Base-by-base conservation (phyloP, 2,329 filamentous ascomycete species). In the Cryphonectria nitschkei region DNA sequence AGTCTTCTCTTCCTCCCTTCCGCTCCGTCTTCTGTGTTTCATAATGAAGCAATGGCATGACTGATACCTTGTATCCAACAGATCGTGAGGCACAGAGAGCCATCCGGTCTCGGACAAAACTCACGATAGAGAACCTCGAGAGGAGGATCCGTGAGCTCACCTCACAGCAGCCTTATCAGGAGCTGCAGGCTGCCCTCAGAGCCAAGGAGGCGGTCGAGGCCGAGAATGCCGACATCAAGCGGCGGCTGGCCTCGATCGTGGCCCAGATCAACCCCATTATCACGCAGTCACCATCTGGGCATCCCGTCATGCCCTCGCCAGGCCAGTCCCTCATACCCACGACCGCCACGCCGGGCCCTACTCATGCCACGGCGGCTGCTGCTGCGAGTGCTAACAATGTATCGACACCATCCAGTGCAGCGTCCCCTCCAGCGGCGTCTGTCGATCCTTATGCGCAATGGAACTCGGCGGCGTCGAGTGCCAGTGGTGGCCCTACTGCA, bases 31-130 rank as follows among this genome's bases (percentile, higher is more conserved):
- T 26, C 39, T 19, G 34, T 8, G 43, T 41, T 50, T n/a, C n/a
- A 16, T 46, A 39, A 29, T 9, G 19, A 11, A 11, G 14, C 43
- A 37, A 29, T 9, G 19, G 37, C 14, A 22, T 32, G 39, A 41
- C 32, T 50, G 58, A 62, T 58, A 26, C 37, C 4, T 37, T 9
- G n/a, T 32, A 8, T 19, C 19, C 46, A 54, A 61, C 89, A 87
- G 93, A 97, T 79, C 90, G 93, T 70, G 93, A 97, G 80, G 94
- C 93, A 41, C 93, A 97, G 79, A 88, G 93, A 65, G 93, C 93
- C 54, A 96, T 97, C 72, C 87, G 93, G 58, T 92, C 95, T 82
- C 89, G 93, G 69, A 96, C 93, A 39, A 93, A 91, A 81, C 88
- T 89, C 70, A 92, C 93, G 79, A 96, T 96, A 75, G 92, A 95